A percentile compares a stretch with the other conserved stretches of the same genome.
Evolutionary conservation across 1,139 yeast species (phyloP).

Genomic region (Blastobotrys buckinghamii): DNA sequence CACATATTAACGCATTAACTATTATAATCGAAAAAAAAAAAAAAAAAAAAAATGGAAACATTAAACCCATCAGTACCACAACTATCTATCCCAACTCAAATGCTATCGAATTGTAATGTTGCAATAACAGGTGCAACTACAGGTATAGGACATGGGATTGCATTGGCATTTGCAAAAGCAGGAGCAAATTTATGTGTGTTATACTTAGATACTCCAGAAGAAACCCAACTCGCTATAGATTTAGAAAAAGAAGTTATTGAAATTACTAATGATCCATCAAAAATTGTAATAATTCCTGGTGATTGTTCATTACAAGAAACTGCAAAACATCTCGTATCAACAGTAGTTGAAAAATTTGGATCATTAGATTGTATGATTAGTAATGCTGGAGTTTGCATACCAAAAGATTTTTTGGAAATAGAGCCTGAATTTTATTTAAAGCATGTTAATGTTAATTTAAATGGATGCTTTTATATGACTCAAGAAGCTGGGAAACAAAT

Average conservation of each 20-base stretch:
- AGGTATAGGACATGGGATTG: slow-evolving; percentile 39
- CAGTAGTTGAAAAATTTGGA: slow-evolving; percentile 38
- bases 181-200: slow-evolving; percentile 25
- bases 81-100: slow-evolving; percentile 1
- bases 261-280: slow-evolving; percentile 22
- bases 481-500: slow-evolving; percentile 44
- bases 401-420: slow-evolving; percentile 35
- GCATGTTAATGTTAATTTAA: slow-evolving; percentile 38
- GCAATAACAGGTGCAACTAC: slow-evolving; percentile 39
- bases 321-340: slow-evolving; percentile 32
- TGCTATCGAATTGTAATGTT: slow-evolving; percentile 17
- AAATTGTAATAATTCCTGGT: slow-evolving; percentile 37
- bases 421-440: slow-evolving; percentile 35
- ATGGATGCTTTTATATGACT: slow-evolving; percentile 41
- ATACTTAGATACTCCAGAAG: slow-evolving; percentile 26
- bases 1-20: too few species aligned
- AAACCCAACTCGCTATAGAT: slow-evolving; percentile 19
- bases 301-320: slow-evolving; percentile 41
- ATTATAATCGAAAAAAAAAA: not conserved
- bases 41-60: not conserved
- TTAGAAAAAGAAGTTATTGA: slow-evolving; percentile 26
- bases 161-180: slow-evolving; percentile 30
- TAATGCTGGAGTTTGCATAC: slow-evolving; percentile 44
- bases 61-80: not conserved
- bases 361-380: slow-evolving; percentile 41